Conservation (phyloP, 441 rosid species). For the Codiaeum variegatum region DNA sequence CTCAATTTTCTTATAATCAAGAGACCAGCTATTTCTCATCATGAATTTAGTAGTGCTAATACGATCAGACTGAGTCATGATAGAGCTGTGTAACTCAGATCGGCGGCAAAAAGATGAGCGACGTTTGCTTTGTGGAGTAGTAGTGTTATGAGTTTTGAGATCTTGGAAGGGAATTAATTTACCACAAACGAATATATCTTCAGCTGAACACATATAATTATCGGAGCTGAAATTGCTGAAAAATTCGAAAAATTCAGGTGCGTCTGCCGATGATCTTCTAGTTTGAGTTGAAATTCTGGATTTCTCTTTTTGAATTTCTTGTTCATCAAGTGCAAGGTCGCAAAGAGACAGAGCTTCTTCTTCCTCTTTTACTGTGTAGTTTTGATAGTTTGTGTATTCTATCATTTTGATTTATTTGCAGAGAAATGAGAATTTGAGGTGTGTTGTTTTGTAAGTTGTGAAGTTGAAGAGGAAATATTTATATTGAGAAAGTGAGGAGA, state of each 20-base stretch:
- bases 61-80: slow-evolving; percentile 26
- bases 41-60: slow-evolving; percentile 26
- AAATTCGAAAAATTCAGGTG: slow-evolving; percentile 64
- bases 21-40: slow-evolving; percentile 63
- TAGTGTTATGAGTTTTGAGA: background rate
- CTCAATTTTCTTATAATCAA: slow-evolving; percentile 42
- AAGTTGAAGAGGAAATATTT: background rate
- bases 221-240: slow-evolving; percentile 39
- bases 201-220: slow-evolving; percentile 64
- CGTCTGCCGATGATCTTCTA: slow-evolving; percentile 34
- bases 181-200: slow-evolving; percentile 68
- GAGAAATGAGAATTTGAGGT: background rate
- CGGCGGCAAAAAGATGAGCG: slow-evolving; percentile 31
- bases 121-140: slow-evolving; percentile 6
- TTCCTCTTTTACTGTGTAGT: background rate
- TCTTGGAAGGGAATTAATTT: slow-evolving; percentile 56
- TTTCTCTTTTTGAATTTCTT: background rate
- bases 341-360: slow-evolving; percentile 54
- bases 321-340: slow-evolving; percentile 40
- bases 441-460: background rate
- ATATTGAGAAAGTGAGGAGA: background rate
- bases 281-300: background rate
- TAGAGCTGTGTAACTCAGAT: slow-evolving; percentile 35
- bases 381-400: slow-evolving; percentile 9
- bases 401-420: slow-evolving; percentile 17